Evolutionary conservation across 1,284 basidiomycete genomes (phyloP), one percentile per base, ranked within the genome.

Genomic region (Ustilago cynodontis): DNA sequence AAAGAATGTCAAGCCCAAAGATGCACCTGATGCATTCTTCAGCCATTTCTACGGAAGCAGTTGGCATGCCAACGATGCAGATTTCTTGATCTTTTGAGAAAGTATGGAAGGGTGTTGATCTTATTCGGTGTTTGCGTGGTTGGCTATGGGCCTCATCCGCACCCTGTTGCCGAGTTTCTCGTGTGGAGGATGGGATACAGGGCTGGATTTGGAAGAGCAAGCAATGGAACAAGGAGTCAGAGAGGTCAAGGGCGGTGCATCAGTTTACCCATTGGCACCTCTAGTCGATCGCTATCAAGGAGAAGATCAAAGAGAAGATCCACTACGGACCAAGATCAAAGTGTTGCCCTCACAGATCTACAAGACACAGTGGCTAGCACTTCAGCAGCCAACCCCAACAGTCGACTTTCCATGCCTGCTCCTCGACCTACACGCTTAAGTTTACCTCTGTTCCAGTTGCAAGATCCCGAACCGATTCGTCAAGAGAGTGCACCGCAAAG

Each of bases 31-130:
- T 84, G 91, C 94, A 24, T 98, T 96, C 90, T 90, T 83, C 67
- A 74, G 91, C 20, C 96, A 99, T 87, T 95, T 92, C 87, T 98
- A 99, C 83, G 96, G 95, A 31, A 95, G 94, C 80, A 95, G 93
- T 81, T 99, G 96, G 96, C 87, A 88, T 62, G 85, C 82, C 0
- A 81, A 82, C 56, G 86, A 86, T 61, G 86, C 86, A 1, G 85
- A 80, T 13, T 85, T 86, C 59, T 70, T 87, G 37, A 82, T 86
- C 64, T 82, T 85, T 56, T 85, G 52, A 66, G 84, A 29, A 81
- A 81, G 39, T 67, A 83, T 57, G 84, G 84, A n/a, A 59, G 75
- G 16, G 29, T 78, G 9, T 63, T 85, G 31, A 79, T 85, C 65
- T 66, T 77, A 33, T 26, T 80, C 20, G 79, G 79, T 8, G 66